These are phyloP conservation scores for Kazachstania kunashirensis DNA, from an alignment of 805 yeast genomes.

Conservation along the genomic window DNA sequence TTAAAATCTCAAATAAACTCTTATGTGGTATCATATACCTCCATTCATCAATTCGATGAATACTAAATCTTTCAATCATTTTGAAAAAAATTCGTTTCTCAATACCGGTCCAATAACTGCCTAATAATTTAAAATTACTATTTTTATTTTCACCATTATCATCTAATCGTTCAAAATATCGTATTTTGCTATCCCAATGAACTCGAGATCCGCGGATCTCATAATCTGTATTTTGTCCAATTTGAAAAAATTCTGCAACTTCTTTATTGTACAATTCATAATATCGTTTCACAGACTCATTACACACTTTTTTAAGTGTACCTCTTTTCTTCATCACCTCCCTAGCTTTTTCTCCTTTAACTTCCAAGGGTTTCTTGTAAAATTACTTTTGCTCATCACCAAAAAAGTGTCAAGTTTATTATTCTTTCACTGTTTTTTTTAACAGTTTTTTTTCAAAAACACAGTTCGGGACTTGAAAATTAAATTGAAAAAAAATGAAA, in stretches of 20 bases:
- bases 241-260: constrained; percentile 2
- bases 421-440: too few species aligned
- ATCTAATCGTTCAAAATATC: constrained; percentile 4
- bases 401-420: too few species aligned
- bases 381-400: too few species aligned
- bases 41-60: constrained; percentile 29
- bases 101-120: constrained; percentile 20
- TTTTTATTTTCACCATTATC: background rate
- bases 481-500: too few species aligned
- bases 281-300: constrained; percentile 3
- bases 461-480: too few species aligned
- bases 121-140: constrained; percentile 9
- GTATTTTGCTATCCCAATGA: constrained; percentile 1
- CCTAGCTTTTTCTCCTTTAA: too few species aligned
- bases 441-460: too few species aligned
- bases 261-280: constrained; percentile 5
- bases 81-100: constrained; percentile 28
- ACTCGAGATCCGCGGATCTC: constrained; percentile 6
- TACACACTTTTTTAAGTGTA: background rate
- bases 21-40: constrained; percentile 12
- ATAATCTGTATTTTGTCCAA: constrained; percentile 1
- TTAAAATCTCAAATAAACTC: constrained; percentile 22
- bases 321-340: too few species aligned
- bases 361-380: too few species aligned
- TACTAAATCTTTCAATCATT: constrained; percentile 22